Conservation (phyloP, 2,329 filamentous ascomycete species). For the Niveomyces coronatus region DNA sequence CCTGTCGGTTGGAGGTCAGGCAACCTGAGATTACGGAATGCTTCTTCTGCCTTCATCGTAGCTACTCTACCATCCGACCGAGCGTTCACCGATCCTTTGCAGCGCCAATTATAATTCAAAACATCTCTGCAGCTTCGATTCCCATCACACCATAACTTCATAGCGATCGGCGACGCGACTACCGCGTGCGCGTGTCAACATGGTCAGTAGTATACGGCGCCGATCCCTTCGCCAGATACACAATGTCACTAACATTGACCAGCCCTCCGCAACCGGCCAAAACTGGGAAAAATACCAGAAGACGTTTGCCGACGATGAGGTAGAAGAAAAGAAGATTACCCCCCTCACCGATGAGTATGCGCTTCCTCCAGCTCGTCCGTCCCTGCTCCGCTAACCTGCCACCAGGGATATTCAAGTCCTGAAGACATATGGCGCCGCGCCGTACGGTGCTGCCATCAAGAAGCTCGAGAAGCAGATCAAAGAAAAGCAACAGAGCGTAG, state of each 20-base stretch:
- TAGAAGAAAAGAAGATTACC: slow-evolving; percentile 99
- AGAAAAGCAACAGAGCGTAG: slow-evolving; percentile 94
- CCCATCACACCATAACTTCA: background rate
- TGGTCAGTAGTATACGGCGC: slow-evolving; percentile 26
- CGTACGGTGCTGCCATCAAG: slow-evolving; percentile 87
- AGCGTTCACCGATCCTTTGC: background rate
- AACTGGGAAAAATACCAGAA: slow-evolving; percentile 99
- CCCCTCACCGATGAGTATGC: slow-evolving; percentile 89
- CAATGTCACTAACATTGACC: slow-evolving; percentile 24
- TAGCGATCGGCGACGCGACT: slow-evolving; percentile 13
- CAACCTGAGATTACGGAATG: slow-evolving; percentile 32
- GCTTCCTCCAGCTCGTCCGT: slow-evolving; percentile 13
- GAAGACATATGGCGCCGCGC: slow-evolving; percentile 96
- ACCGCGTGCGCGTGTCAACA: slow-evolving; percentile 27
- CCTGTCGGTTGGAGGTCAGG: slow-evolving; percentile 28
- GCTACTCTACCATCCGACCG: slow-evolving; percentile 15
- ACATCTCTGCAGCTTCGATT: background rate
- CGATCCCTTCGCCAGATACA: slow-evolving; percentile 8
- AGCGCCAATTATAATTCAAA: background rate
- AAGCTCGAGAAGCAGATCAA: slow-evolving; percentile 99
- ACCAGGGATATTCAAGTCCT: slow-evolving; percentile 94
- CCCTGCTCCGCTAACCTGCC: slow-evolving; percentile 5
- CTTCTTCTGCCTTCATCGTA: slow-evolving; percentile 23
- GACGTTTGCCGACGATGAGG: slow-evolving; percentile 90
- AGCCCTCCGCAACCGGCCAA: slow-evolving; percentile 89